Percentiles rank a stretch among this genome's conserved stretches.
phyloP scores from a whole-genome alignment of 1,139 yeast species.

The Zygotorulaspora mrakii region DNA sequence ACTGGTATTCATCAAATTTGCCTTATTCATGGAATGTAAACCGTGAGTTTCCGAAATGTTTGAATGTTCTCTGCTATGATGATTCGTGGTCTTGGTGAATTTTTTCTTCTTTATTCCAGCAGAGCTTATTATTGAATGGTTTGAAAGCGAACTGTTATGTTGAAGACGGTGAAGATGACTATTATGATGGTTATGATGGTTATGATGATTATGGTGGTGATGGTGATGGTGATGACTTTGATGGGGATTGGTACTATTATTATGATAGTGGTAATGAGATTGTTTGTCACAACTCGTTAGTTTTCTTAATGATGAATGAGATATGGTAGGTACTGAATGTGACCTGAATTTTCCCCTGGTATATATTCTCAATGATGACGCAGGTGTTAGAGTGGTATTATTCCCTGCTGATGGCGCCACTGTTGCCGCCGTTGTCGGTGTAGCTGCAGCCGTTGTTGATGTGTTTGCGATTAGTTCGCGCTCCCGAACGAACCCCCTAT shows the following conservation, averaged over 20 bases:
- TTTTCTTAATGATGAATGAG: conserved; percentile 35
- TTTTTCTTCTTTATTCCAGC: conserved; percentile 11
- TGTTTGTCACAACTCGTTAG: conserved; percentile 19
- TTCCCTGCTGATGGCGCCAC: conserved; percentile 2
- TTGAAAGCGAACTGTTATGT: conserved; percentile 2
- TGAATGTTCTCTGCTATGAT: conserved; percentile 3
- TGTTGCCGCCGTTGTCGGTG: conserved; percentile 2
- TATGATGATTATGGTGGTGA: conserved; percentile 6
- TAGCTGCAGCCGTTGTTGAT: background rate
- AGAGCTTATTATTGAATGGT: conserved; percentile 8
- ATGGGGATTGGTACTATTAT: background rate
- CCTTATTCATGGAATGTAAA: conserved; percentile 2
- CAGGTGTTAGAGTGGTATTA: conserved; percentile 2
- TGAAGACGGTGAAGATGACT: conserved; percentile 4
- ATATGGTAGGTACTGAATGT: conserved; percentile 35
- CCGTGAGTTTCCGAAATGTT: conserved; percentile 2
- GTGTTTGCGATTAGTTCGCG: background rate
- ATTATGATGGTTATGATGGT: conserved; percentile 4
- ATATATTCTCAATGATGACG: conserved; percentile 11
- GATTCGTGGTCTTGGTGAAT: conserved; percentile 1
- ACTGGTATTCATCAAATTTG: conserved; percentile 3
- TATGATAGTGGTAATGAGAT: conserved; percentile 15
- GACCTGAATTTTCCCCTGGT: conserved; percentile 29
- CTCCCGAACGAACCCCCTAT: background rate
- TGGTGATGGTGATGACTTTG: conserved; percentile 4